Evolutionary conservation across 306 rosid species (phyloP), one percentile per base, ranked within the genome.

Genomic region (Vigna reflexopilosa): DNA sequence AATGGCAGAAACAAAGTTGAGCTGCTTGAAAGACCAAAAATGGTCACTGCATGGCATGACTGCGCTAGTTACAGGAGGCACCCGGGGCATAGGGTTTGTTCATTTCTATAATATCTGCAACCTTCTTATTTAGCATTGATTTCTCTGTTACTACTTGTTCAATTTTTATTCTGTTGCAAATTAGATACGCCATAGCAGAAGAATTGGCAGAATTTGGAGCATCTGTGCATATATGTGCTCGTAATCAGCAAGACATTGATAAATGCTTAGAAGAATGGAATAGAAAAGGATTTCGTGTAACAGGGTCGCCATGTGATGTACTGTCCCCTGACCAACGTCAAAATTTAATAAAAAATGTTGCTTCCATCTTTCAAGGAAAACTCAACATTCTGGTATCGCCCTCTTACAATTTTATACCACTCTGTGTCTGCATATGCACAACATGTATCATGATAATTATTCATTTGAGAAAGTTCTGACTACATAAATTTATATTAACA

Each of bases 31-130:
- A 73, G 83, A 54, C 19, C 13, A 80, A 16, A 63, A 62, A 54
- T 84, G 87, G 84, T 84, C 87, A 20, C 82, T 84, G 0, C 48
- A 62, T 34, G 88, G 86, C 2, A 85, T 75, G 86, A 82, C 86
- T 1, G 86, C 88, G 57, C 74, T 85, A 7, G 86, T 85, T 0
- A 82, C 88, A 0, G 86, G 86, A 0, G 88, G 82, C 72, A 75
- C 70, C 16, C 11, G 76, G 30, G 88, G 88, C 28, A 82, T 82
- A 7, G 86, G 88, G 82, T 85, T 1, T 0, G 45, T 73, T 13
- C 49, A 45, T 1, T 11, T 9, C 49, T 42, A 42, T 42, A 9
- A 45, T 45, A 0, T 45, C 15, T 45, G 3, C 15, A 2, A 11
- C 49, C 1, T 45, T 1, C 59, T 1, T 54, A 19, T 17, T 54